Conservation (phyloP, 768 basidiomycete genomes). For the Paxillus rubicundulus region DNA sequence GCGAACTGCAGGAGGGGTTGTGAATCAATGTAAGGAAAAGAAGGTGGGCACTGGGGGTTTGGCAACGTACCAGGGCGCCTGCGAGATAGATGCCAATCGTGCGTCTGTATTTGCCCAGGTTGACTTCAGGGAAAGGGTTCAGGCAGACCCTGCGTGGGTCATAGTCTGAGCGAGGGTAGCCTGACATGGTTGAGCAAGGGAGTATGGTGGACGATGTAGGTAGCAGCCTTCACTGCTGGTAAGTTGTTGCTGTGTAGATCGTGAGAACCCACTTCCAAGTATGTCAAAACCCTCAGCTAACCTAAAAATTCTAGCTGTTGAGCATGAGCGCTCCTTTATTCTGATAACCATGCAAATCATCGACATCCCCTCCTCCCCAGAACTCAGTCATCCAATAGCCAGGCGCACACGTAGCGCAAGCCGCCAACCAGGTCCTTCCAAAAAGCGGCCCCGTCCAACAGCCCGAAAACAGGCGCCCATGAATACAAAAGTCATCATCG, state of each 20-base stretch:
- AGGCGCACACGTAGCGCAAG: conserved; percentile 20
- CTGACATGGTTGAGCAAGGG: conserved; percentile 40
- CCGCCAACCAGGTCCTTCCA: conserved; percentile 17
- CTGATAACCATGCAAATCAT: conserved; percentile 19
- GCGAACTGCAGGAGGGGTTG: conserved; percentile 65
- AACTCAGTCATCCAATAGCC: conserved; percentile 10
- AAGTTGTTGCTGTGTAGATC: neutral
- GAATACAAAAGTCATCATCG: conserved; percentile 46
- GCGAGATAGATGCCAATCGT: conserved; percentile 88
- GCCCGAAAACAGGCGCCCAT: conserved; percentile 6
- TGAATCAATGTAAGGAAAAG: neutral
- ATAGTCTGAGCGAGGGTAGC: conserved; percentile 68
- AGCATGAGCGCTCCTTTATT: neutral
- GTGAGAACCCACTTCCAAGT: neutral
- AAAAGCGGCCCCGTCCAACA: conserved; percentile 11
- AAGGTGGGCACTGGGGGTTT: neutral
- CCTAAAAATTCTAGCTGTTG: no score
- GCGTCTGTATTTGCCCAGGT: conserved; percentile 73
- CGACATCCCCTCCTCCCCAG: conserved; percentile 27
- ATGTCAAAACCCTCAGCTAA: no score
- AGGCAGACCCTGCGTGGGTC: conserved; percentile 87
- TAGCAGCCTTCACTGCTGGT: neutral
- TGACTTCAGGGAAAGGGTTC: conserved; percentile 79
- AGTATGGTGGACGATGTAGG: neutral
- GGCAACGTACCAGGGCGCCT: conserved; percentile 76